Evolutionary conservation across 2,329 filamentous ascomycete genomes (phyloP).

Genomic region (Beauveria pseudobassiana): DNA sequence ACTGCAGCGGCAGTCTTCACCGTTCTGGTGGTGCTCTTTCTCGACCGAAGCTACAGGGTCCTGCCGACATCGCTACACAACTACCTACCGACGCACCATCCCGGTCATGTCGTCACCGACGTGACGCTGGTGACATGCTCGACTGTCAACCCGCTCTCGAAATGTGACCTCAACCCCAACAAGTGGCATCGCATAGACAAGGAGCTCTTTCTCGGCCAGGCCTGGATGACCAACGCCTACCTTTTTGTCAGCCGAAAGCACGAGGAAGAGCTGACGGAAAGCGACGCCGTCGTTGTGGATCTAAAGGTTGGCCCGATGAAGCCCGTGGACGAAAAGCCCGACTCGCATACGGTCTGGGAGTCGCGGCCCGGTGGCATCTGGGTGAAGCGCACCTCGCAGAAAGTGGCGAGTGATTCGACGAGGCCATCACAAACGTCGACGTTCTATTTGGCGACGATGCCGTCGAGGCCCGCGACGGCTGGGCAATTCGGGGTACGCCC

Average conservation of each 20-base stretch:
- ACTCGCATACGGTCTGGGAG: slow-evolving; percentile 66
- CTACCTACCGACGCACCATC: slow-evolving; percentile 78
- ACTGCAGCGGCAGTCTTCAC: slow-evolving; percentile 56
- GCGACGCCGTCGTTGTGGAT: slow-evolving; percentile 75
- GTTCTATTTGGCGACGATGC: slow-evolving; percentile 87
- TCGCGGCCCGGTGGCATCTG: slow-evolving; percentile 69
- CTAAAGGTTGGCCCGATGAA: slow-evolving; percentile 66
- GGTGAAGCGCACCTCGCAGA: slow-evolving; percentile 67
- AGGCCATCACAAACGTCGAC: slow-evolving; percentile 73
- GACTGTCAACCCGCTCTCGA: slow-evolving; percentile 63
- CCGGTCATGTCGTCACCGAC: slow-evolving; percentile 79
- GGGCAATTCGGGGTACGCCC: slow-evolving; percentile 69
- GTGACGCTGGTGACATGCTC: slow-evolving; percentile 72
- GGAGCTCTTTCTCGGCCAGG: slow-evolving; percentile 71
- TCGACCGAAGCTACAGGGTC: slow-evolving; percentile 83
- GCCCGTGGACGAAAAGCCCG: slow-evolving; percentile 39
- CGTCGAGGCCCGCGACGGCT: slow-evolving; percentile 79
- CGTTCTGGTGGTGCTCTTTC: slow-evolving; percentile 66
- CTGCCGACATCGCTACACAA: slow-evolving; percentile 79
- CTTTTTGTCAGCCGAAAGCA: slow-evolving; percentile 76
- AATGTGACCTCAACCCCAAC: slow-evolving; percentile 64
- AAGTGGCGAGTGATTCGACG: slow-evolving; percentile 66
- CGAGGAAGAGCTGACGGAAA: slow-evolving; percentile 69
- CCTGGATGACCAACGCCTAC: slow-evolving; percentile 71
- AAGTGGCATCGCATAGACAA: slow-evolving; percentile 82